These are phyloP conservation scores for Pythium brachiatum DNA, from an alignment of 352 stramenopile genomes.

Conservation along the genomic window DNA sequence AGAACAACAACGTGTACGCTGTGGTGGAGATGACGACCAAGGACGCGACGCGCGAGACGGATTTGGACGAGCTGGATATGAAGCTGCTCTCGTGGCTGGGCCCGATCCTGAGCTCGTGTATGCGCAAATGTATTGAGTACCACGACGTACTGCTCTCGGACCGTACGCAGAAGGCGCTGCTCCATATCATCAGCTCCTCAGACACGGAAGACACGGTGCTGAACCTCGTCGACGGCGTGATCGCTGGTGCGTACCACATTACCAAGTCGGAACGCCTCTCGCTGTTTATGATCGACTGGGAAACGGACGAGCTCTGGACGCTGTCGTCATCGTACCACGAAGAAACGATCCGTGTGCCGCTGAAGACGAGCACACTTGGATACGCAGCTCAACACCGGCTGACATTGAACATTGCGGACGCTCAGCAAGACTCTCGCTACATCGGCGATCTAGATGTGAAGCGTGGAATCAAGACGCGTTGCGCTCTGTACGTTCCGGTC, in stretches of 20 bases:
- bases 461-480: conserved; percentile 56
- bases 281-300: conserved; percentile 85
- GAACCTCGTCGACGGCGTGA: conserved; percentile 82
- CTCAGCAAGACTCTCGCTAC: conserved; percentile 56
- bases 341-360: conserved; percentile 59
- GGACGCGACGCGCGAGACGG: conserved; percentile 30
- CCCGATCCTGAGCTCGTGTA: conserved; percentile 76
- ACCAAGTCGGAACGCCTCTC: conserved; percentile 73
- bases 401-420: conserved; percentile 74
- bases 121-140: conserved; percentile 86
- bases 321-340: conserved; percentile 74
- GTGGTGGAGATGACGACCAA: conserved; percentile 68
- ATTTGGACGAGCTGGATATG: conserved; percentile 58
- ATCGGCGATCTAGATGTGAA: conserved; percentile 52
- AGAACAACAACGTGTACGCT: conserved; percentile 76
- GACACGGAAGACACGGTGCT: conserved; percentile 82
- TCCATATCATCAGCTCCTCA: conserved; percentile 85
- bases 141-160: conserved; percentile 81
- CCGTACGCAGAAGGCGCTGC: conserved; percentile 77
- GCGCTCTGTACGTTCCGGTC: conserved; percentile 84
- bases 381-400: conserved; percentile 52
- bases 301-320: conserved; percentile 79
- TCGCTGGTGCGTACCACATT: conserved; percentile 77
- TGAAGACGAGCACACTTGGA: conserved; percentile 59
- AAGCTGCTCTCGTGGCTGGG: conserved; percentile 79